A percentile compares a stretch with the other conserved stretches of the same genome.
These are phyloP conservation scores for Talaromyces sp. DNA, from an alignment of 2,329 filamentous ascomycete species.

Conservation along the genomic window DNA sequence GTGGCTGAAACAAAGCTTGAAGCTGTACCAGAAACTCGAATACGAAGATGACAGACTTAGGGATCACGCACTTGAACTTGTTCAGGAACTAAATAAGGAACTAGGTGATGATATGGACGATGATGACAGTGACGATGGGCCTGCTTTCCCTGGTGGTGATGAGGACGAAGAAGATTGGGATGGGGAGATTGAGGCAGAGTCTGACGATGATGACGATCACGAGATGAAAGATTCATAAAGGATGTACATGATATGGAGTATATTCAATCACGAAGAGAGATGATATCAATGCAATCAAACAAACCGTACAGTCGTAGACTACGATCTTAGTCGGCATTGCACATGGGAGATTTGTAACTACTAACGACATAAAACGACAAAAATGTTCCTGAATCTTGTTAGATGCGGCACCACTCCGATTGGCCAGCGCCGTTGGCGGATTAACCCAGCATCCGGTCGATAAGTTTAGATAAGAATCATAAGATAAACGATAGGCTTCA, in stretches of 20 bases:
- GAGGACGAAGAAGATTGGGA: conserved; percentile 44
- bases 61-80: conserved; percentile 41
- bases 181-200: conserved; percentile 52
- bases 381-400: neutral
- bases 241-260: neutral
- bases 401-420: conserved; percentile 4
- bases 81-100: conserved; percentile 55
- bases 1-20: conserved; percentile 76
- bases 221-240: conserved; percentile 50
- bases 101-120: conserved; percentile 57
- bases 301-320: neutral
- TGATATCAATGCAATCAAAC: neutral
- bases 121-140: conserved; percentile 54
- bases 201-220: conserved; percentile 40
- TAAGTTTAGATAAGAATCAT: conserved; percentile 11
- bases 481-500: neutral
- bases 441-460: conserved; percentile 6
- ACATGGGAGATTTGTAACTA: too few relatives aligned
- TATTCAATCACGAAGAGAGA: neutral
- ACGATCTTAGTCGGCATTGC: neutral
- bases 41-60: conserved; percentile 57
- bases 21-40: conserved; percentile 69
- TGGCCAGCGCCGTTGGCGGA: conserved; percentile 1
- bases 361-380: too few relatives aligned
- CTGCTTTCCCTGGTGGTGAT: conserved; percentile 46